Conservation (phyloP, 257 asterid genomes). For the Haberlea rhodopensis region DNA sequence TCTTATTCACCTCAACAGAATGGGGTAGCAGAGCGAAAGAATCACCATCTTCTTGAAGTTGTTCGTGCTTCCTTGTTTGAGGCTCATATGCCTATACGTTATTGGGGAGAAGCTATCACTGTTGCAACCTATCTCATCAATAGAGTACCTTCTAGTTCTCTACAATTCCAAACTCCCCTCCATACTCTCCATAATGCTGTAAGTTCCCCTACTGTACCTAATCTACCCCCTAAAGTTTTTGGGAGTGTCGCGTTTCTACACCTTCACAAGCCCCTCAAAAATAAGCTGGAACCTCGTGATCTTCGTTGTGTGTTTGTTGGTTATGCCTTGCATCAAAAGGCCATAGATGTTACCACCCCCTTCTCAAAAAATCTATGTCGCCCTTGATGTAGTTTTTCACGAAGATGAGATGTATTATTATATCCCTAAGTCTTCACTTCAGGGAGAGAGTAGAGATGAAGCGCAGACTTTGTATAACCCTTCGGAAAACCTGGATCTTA, state of each 20-base stretch:
- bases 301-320: too few relatives aligned
- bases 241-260: too few relatives aligned
- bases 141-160: not conserved
- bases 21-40: too few relatives aligned
- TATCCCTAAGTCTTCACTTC: not conserved
- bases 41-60: too few relatives aligned
- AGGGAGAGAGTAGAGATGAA: not conserved
- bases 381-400: not conserved
- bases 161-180: not conserved
- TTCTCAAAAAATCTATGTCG: not conserved
- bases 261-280: too few relatives aligned
- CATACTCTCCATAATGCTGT: not conserved
- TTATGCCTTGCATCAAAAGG: too few relatives aligned
- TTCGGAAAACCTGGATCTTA: too few relatives aligned
- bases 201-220: not conserved
- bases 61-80: too few relatives aligned
- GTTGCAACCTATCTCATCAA: not conserved
- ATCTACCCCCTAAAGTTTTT: too few relatives aligned
- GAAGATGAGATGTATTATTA: too few relatives aligned
- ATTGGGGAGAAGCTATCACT: not conserved
- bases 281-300: too few relatives aligned
- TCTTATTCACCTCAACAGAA: too few relatives aligned
- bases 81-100: not conserved
- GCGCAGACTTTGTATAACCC: not conserved
- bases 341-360: not conserved